Percentiles rank a stretch among this genome's conserved stretches.
phyloP scores from a whole-genome alignment of 345 rosid species.

The Brassica cretica region DNA sequence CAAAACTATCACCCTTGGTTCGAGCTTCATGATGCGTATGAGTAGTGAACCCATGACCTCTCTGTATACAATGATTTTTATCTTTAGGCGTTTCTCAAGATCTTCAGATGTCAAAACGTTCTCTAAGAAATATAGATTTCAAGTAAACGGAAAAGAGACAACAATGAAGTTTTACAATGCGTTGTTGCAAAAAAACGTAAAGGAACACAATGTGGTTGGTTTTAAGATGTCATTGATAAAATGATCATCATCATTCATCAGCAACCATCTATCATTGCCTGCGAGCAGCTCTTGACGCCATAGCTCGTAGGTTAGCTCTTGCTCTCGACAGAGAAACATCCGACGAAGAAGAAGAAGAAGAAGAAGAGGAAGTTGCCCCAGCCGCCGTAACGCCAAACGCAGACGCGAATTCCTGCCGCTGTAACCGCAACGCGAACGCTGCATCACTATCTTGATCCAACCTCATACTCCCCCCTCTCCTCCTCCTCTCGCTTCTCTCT shows the following conservation, averaged over 20 bases:
- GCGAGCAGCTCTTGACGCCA: conserved; percentile 84
- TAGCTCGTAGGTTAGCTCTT: conserved; percentile 83
- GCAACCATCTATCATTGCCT: conserved; percentile 32
- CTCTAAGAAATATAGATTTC: not conserved
- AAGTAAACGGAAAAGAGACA: not conserved
- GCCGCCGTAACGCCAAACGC: conserved; percentile 48
- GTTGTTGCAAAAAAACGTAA: not conserved
- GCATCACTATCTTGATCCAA: conserved; percentile 72
- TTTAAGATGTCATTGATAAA: not conserved
- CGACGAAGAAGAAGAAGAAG: conserved; percentile 35
- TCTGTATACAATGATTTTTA: not conserved
- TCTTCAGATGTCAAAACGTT: not conserved
- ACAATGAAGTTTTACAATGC: not conserved
- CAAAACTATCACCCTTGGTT: not conserved
- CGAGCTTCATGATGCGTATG: not conserved
- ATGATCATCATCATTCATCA: conserved; percentile 8
- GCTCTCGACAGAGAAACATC: conserved; percentile 47
- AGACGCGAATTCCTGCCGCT: conserved; percentile 77
- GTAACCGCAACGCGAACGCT: conserved; percentile 78
- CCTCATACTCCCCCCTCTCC: conserved; percentile 36
- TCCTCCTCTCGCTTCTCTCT: conserved; percentile 43
- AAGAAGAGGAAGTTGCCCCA: conserved; percentile 29
- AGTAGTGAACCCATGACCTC: not conserved
- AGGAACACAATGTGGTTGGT: not conserved
- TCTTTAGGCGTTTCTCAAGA: not conserved